phyloP scores from a whole-genome alignment of 306 rosid genomes.

The Begonia loranthoides region DNA sequence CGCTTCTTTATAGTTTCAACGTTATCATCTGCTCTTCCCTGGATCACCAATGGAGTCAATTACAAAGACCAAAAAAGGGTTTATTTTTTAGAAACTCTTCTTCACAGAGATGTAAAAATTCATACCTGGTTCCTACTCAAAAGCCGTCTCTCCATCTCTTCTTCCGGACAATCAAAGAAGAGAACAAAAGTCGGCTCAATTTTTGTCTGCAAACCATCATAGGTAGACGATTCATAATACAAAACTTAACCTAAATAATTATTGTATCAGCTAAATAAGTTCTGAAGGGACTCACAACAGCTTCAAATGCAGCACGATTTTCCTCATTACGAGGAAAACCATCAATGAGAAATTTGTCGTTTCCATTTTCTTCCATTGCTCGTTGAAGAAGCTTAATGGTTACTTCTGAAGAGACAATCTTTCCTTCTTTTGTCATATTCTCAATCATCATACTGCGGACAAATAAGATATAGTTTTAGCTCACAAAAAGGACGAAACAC shows the following conservation, averaged over 20 bases:
- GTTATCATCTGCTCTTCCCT: slow-evolving; percentile 97
- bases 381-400: slow-evolving; percentile 80
- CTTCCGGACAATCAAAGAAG: slow-evolving; percentile 73
- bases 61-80: not conserved
- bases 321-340: slow-evolving; percentile 99
- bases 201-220: slow-evolving; percentile 52
- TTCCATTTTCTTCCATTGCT: slow-evolving; percentile 66
- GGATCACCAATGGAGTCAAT: slow-evolving; percentile 14
- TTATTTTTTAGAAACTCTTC: not conserved
- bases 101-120: slow-evolving; percentile 5
- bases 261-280: not conserved
- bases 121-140: slow-evolving; percentile 75
- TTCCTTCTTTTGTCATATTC: slow-evolving; percentile 88
- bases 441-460: slow-evolving; percentile 81
- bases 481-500: not conserved
- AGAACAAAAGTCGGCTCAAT: slow-evolving; percentile 78
- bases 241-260: not conserved
- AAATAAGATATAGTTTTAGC: slow-evolving; percentile 13
- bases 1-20: slow-evolving; percentile 93
- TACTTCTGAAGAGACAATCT: slow-evolving; percentile 92
- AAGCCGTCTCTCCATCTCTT: slow-evolving; percentile 93
- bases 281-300: slow-evolving; percentile 40
- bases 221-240: not conserved
- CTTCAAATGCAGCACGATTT: slow-evolving; percentile 97
- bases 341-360: slow-evolving; percentile 91